A percentile compares a stretch with the other conserved stretches of the same genome.
phyloP scores from a whole-genome alignment of 495 filamentous ascomycete genomes.

The Penicillium cinerascens region DNA sequence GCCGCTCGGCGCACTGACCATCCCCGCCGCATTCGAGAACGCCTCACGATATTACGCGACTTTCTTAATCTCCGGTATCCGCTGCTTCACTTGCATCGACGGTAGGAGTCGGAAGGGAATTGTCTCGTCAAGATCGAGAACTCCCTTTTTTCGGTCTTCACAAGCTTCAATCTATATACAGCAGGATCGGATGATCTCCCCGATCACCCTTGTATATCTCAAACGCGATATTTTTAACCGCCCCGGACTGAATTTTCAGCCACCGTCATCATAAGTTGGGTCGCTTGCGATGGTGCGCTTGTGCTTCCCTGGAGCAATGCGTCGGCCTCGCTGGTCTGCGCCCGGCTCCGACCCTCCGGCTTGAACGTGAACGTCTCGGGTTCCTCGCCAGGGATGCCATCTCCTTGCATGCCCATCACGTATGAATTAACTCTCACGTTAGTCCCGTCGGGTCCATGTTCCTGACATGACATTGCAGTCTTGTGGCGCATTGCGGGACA shows the following conservation, averaged over 20 bases:
- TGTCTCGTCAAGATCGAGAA: background rate
- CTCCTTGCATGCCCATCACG: conserved; percentile 29
- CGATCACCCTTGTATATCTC: conserved; percentile 22
- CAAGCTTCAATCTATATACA: background rate
- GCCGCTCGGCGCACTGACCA: background rate
- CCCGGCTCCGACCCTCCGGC: conserved; percentile 54
- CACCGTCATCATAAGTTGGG: too few species aligned
- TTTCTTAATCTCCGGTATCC: background rate
- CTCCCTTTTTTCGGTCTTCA: background rate
- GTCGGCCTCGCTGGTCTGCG: conserved; percentile 12
- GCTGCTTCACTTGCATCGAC: too few species aligned
- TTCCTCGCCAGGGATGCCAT: conserved; percentile 53
- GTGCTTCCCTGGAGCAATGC: conserved; percentile 13
- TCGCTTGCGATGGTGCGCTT: background rate
- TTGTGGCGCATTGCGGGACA: background rate
- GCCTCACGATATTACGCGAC: background rate
- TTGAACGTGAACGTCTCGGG: conserved; percentile 44
- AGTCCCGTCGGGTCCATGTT: background rate
- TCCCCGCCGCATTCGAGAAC: too few species aligned
- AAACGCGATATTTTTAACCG: conserved; percentile 17
- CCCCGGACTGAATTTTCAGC: conserved; percentile 6
- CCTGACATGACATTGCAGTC: background rate
- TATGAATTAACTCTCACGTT: conserved; percentile 27
- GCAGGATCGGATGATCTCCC: conserved; percentile 12
- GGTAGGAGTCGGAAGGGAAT: background rate